Conservation (phyloP, 345 rosid species). For the Sisymbrium irio region DNA sequence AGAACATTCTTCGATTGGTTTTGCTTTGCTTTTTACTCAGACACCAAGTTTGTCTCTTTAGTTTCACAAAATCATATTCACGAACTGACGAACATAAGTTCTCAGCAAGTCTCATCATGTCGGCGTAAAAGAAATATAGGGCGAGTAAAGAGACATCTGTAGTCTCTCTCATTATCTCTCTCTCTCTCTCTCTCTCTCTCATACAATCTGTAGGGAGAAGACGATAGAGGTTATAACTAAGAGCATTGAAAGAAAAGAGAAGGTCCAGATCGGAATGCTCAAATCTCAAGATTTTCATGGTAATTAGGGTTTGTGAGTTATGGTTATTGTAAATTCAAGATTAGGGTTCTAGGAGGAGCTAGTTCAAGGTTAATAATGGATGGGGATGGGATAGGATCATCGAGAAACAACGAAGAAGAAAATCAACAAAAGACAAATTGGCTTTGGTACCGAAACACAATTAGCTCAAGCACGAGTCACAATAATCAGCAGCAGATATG, state of each 20-base stretch:
- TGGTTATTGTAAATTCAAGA: background rate
- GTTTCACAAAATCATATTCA: background rate
- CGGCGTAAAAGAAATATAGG: background rate
- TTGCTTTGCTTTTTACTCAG: background rate
- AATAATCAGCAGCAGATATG: slow-evolving; percentile 36
- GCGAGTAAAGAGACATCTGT: background rate
- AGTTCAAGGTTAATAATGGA: slow-evolving; percentile 39
- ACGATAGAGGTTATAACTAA: background rate
- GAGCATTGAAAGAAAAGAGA: background rate
- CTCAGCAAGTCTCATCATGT: background rate
- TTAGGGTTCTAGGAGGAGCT: slow-evolving; percentile 1
- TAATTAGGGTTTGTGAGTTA: slow-evolving; percentile 3
- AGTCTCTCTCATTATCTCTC: background rate
- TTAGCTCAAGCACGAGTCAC: slow-evolving; percentile 34
- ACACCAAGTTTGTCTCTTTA: background rate
- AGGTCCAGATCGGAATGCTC: background rate
- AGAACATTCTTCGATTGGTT: background rate
- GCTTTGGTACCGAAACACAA: slow-evolving; percentile 47
- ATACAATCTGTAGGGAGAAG: background rate
- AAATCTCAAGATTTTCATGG: slow-evolving; percentile 6
- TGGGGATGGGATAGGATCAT: slow-evolving; percentile 52
- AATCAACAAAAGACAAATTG: slow-evolving; percentile 39
- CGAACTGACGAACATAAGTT: background rate
- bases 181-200: background rate
- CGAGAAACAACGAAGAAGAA: slow-evolving; percentile 38